These are phyloP conservation scores for Fusarium avenaceum DNA, from an alignment of 2,329 filamentous ascomycete genomes.

Conservation along the genomic window DNA sequence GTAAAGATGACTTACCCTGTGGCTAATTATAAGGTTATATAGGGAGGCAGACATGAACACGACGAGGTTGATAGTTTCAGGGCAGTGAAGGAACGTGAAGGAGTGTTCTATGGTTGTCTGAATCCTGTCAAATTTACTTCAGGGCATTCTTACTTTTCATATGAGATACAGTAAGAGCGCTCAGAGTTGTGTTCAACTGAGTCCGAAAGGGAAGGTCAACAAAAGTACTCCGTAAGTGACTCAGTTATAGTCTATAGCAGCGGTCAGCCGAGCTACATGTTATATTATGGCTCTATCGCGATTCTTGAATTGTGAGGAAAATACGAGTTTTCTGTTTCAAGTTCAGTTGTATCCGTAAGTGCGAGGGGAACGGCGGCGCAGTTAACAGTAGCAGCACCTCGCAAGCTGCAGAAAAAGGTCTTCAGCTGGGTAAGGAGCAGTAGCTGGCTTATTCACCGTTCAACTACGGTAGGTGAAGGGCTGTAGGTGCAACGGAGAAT, in stretches of 20 bases:
- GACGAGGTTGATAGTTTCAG: no score
- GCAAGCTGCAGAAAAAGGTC: neutral
- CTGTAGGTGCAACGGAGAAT: neutral
- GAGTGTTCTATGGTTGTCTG: no score
- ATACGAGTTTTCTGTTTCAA: neutral
- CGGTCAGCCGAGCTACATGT: no score
- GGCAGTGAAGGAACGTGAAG: no score
- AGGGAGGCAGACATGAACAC: no score
- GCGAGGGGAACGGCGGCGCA: neutral
- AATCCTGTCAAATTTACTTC: no score
- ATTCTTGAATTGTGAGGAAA: no score
- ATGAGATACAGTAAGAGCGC: neutral
- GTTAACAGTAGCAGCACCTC: neutral
- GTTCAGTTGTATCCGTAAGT: neutral
- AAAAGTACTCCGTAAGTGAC: neutral
- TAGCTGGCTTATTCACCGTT: conserved; percentile 20
- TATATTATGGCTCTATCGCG: no score
- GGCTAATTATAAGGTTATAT: no score
- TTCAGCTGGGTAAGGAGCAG: neutral
- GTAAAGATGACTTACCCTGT: no score
- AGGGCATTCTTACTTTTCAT: neutral
- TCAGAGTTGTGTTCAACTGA: neutral
- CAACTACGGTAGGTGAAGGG: conserved; percentile 2
- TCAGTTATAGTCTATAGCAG: neutral
- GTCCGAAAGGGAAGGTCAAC: neutral